A percentile compares a stretch with the other conserved stretches of the same genome.
Conservation (phyloP, 2,329 filamentous ascomycete genomes). For the Aspergillus unguis region DNA sequence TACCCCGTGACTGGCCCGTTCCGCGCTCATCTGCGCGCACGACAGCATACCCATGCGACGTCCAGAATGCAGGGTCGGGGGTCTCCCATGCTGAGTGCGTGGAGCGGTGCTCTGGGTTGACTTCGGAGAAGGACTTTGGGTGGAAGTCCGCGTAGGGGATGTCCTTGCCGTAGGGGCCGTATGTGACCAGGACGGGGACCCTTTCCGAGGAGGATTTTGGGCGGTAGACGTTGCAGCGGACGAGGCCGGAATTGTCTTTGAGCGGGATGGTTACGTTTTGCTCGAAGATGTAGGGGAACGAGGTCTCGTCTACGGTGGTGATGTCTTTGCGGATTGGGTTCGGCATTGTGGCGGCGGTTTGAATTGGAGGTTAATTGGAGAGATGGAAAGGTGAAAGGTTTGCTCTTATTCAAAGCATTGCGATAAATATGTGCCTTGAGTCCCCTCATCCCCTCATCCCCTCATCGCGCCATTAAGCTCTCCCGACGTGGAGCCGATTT, state of each 20-base stretch:
- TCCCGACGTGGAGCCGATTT: conserved; percentile 29
- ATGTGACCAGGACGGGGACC: conserved; percentile 63
- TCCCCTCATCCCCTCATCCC: conserved; percentile 1
- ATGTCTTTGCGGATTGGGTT: conserved; percentile 30
- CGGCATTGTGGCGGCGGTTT: conserved; percentile 21
- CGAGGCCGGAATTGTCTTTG: conserved; percentile 39
- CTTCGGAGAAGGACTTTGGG: conserved; percentile 50
- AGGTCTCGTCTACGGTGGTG: conserved; percentile 32
- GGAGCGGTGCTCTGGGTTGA: conserved; percentile 54
- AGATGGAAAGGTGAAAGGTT: too few species aligned
- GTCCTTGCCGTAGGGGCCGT: conserved; percentile 72
- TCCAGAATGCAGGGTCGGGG: conserved; percentile 58
- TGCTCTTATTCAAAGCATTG: not conserved
- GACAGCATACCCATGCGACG: conserved; percentile 52
- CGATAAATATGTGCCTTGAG: conserved; percentile 6
- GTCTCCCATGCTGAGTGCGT: conserved; percentile 59
- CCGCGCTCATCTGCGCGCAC: conserved; percentile 55
- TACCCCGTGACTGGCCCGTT: conserved; percentile 51
- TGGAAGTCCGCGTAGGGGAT: conserved; percentile 60
- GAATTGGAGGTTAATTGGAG: not conserved
- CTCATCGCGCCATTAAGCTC: not conserved
- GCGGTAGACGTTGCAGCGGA: conserved; percentile 52
- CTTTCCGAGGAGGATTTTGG: conserved; percentile 38
- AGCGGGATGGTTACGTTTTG: conserved; percentile 48
- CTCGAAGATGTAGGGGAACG: conserved; percentile 49